Conservation (phyloP, 305 asterid species). For the Withania somnifera region DNA sequence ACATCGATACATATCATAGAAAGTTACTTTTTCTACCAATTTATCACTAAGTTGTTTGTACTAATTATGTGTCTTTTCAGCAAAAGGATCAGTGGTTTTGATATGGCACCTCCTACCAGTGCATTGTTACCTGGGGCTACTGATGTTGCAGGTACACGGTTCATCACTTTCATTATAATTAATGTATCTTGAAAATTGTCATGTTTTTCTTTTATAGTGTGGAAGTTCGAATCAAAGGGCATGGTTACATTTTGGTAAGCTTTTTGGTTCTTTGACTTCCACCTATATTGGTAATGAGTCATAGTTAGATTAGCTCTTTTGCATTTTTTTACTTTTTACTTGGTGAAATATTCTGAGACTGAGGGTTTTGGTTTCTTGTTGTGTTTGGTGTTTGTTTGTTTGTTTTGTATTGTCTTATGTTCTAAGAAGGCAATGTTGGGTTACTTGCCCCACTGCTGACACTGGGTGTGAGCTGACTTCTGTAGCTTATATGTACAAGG, state of each 20-base stretch:
- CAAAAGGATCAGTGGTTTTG: conserved; percentile 97
- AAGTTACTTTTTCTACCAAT: neutral
- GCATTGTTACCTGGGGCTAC: conserved; percentile 58
- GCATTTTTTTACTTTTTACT: conserved; percentile 44
- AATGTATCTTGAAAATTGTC: conserved; percentile 33
- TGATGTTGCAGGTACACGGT: conserved; percentile 53
- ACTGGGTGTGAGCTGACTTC: conserved; percentile 99
- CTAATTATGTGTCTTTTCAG: conserved; percentile 38
- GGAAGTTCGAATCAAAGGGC: conserved; percentile 65
- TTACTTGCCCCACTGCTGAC: conserved; percentile 99
- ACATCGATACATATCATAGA: neutral
- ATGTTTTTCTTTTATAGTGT: conserved; percentile 55
- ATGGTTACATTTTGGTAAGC: conserved; percentile 94
- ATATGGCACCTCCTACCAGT: conserved; percentile 88
- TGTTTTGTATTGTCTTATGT: conserved; percentile 85
- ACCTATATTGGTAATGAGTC: conserved; percentile 27
- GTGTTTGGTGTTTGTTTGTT: conserved; percentile 98
- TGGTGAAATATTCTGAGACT: conserved; percentile 56
- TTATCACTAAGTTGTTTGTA: conserved; percentile 11
- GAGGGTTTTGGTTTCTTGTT: conserved; percentile 90
- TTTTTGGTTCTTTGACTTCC: conserved; percentile 42
- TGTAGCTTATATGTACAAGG: conserved; percentile 97
- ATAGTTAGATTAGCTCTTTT: conserved; percentile 33
- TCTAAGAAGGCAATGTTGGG: conserved; percentile 99
- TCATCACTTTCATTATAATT: conserved; percentile 8